Conservation (phyloP, 345 rosid genomes). For the Bruguiera sexangula region DNA sequence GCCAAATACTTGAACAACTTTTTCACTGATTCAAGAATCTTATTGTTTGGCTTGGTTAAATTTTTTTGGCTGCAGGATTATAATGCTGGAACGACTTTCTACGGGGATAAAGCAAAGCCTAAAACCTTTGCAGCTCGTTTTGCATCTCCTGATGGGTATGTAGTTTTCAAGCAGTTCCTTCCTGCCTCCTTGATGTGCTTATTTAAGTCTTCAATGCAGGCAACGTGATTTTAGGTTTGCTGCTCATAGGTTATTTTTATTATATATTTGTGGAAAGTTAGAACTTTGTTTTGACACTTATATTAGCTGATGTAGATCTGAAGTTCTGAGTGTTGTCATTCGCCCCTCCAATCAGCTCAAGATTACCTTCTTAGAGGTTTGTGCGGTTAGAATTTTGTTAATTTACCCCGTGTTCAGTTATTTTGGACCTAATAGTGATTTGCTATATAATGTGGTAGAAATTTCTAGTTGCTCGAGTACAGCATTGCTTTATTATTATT, state of each 20-base stretch:
- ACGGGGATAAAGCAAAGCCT: constrained; percentile 91
- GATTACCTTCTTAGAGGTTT: constrained; percentile 94
- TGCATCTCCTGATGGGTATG: constrained; percentile 81
- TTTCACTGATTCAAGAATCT: background rate
- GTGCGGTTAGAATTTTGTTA: background rate
- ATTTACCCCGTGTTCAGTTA: background rate
- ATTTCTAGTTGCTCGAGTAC: no score
- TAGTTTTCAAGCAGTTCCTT: constrained; percentile 3
- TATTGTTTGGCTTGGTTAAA: constrained; percentile 3
- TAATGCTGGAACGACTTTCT: constrained; percentile 75
- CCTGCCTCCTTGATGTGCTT: background rate
- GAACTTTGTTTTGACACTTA: background rate
- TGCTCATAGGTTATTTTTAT: background rate
- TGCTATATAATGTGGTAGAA: no score
- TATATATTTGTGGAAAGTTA: background rate
- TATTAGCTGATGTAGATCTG: constrained; percentile 54
- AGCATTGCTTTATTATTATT: no score
- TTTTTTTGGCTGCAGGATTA: constrained; percentile 50
- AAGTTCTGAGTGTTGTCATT: constrained; percentile 72
- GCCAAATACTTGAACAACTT: background rate
- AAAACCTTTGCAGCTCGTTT: constrained; percentile 81
- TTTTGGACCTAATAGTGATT: background rate
- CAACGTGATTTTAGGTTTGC: background rate
- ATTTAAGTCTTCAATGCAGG: background rate
- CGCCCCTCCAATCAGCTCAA: constrained; percentile 80